A percentile compares a stretch with the other conserved stretches of the same genome.
phyloP scores from a whole-genome alignment of 2,329 filamentous ascomycete species.

The Ophiocordyceps camponoti-rufipedis region DNA sequence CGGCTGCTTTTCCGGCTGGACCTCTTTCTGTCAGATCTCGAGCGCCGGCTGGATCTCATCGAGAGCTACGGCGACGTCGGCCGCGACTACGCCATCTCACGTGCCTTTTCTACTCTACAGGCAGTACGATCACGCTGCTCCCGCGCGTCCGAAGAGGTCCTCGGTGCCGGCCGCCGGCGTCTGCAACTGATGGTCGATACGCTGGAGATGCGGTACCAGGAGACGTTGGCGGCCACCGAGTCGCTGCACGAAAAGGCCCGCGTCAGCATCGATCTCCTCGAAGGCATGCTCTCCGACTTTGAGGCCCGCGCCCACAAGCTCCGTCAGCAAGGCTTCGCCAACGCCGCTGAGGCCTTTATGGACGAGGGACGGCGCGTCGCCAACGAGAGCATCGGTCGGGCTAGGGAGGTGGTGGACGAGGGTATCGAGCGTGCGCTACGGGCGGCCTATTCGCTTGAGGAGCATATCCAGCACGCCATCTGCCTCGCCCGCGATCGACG shows the following conservation, averaged over 20 bases:
- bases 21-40: slow-evolving; percentile 68
- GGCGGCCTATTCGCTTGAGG: slow-evolving; percentile 65
- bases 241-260: slow-evolving; percentile 84
- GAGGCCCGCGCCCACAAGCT: slow-evolving; percentile 68
- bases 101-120: slow-evolving; percentile 72
- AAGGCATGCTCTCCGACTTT: slow-evolving; percentile 69
- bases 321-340: slow-evolving; percentile 54
- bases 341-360: slow-evolving; percentile 52
- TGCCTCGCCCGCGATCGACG: slow-evolving; percentile 58
- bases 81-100: slow-evolving; percentile 66
- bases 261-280: slow-evolving; percentile 71
- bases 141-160: slow-evolving; percentile 73
- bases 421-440: slow-evolving; percentile 67
- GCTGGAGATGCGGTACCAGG: slow-evolving; percentile 71
- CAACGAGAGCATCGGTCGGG: slow-evolving; percentile 59
- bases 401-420: slow-evolving; percentile 61
- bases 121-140: slow-evolving; percentile 78
- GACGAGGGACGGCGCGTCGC: slow-evolving; percentile 65
- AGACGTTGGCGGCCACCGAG: slow-evolving; percentile 66
- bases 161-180: slow-evolving; percentile 69
- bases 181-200: slow-evolving; percentile 86
- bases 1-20: slow-evolving; percentile 49
- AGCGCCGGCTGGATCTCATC: slow-evolving; percentile 69
- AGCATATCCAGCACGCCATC: slow-evolving; percentile 68
- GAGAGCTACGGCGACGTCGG: slow-evolving; percentile 75